Conservation (phyloP, 2,329 filamentous ascomycete species). For the Talaromyces pinophilus region DNA sequence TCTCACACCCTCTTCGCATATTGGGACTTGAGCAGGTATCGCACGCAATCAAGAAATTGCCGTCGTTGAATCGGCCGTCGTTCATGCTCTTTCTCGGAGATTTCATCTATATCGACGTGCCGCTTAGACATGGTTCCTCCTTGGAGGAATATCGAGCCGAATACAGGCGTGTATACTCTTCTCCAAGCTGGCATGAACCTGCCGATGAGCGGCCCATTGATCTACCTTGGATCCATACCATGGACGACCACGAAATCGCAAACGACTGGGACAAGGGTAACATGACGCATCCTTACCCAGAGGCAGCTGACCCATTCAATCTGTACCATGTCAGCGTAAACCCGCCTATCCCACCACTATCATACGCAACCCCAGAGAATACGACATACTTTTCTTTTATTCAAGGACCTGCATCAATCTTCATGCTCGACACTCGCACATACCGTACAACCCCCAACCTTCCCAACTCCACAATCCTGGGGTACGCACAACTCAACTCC, state of each 20-base stretch:
- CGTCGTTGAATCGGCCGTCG: constrained; percentile 51
- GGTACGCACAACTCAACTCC: constrained; percentile 73
- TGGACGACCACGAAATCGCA: constrained; percentile 94
- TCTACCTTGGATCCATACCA: constrained; percentile 95
- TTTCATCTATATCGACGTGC: constrained; percentile 69
- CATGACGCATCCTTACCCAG: constrained; percentile 74
- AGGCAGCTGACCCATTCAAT: constrained; percentile 79
- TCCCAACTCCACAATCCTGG: constrained; percentile 81
- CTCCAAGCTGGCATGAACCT: constrained; percentile 76
- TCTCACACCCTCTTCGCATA: constrained; percentile 80
- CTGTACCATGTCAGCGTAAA: constrained; percentile 85
- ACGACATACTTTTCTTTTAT: constrained; percentile 87
- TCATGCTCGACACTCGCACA: constrained; percentile 87
- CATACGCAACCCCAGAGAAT: constrained; percentile 56
- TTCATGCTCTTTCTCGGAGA: constrained; percentile 64
- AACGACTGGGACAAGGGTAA: constrained; percentile 86
- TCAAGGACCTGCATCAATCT: constrained; percentile 89
- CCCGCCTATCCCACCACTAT: constrained; percentile 61
- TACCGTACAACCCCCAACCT: constrained; percentile 64
- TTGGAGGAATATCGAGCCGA: constrained; percentile 80
- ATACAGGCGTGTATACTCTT: constrained; percentile 93
- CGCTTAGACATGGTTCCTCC: constrained; percentile 70
- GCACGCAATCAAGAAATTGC: constrained; percentile 67
- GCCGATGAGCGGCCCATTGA: constrained; percentile 62
- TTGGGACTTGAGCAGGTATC: constrained; percentile 78